Base-by-base conservation (phyloP, 2,329 filamentous ascomycete species). In the Plenodomus tracheiphilus region DNA sequence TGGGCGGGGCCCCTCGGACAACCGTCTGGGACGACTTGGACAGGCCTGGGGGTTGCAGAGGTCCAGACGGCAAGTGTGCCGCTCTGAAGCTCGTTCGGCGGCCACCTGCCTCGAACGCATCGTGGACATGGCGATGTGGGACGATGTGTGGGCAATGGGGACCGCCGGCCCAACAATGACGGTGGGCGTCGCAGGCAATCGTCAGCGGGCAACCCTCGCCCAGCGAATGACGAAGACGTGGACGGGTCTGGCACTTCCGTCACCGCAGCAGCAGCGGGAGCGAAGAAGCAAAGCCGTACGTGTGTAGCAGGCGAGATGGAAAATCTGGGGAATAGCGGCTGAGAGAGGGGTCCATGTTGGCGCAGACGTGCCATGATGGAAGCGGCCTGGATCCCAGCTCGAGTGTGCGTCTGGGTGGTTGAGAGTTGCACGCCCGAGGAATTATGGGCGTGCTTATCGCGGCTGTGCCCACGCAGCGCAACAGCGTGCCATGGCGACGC, bases 261-360 rank as follows among this genome's bases (percentile, higher is more conserved):
- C 16, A 28, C 43, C 41, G 38, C 34, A 28, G 54, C 61, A 43
- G 38, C 34, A 28, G 54, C 61, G 59, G 62, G 60, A 65, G 37
- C 56, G 56, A 64, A 65, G 46, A 62, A 64, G 58, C 58, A 64
- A 62, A 54, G 18, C 16, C 38, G 38, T 40, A 38, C 36, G 35
- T 41, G 43, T 32, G 22, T 10, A 32, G 19, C 30, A 32, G 20
- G 32, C 30, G 46, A 55, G 53, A n/a, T 20, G 37, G 56, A 47
- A 58, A 60, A 64, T 65, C 64, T 67, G 64, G 64, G 64, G 64
- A 65, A 57, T 15, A 44, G 53, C 60, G 59, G 58, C 51, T 54
- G 53, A 39, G 38, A 32, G 50, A 43, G 45, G 43, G 51, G 21
- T 25, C 36, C 39, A 17, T 21, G 39, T 36, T 20, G 39, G 35